Evolutionary conservation across 371 early-diverging fungal species (phyloP), one percentile per base, ranked within the genome.

Genomic region (Fennellomyces sp.): DNA sequence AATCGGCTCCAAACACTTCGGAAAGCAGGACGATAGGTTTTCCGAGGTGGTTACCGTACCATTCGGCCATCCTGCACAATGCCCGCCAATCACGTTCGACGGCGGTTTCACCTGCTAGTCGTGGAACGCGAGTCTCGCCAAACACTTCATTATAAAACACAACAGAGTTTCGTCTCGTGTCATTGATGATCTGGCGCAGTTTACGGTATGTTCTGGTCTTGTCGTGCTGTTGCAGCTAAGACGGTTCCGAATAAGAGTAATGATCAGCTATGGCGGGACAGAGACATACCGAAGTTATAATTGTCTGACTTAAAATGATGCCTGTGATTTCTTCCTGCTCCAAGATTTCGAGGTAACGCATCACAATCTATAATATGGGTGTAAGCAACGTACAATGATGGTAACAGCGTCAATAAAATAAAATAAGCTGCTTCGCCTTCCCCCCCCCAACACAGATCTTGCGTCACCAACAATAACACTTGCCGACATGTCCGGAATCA

Each of bases 111-210:
- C 69, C 64, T 3, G 83, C 81, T 27, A 70, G 39, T 2, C 86
- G 77, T 12, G 66, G 21, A 2, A 76, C 74, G 2, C 64, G 68
- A 0, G 88, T 86, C 0, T 66, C 74, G 8, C 72, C 66, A 54
- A 83, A 89, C 5, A 86, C 70, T 56, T 88, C 88, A 28, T 89
- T 89, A 57, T 88, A 83, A 64, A 89, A 90, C 23, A 90, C 75
- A 4, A 86, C 69, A 6, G 84, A 82, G 15, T 76, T 63, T 15
- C 85, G 72, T 38, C 86, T 61, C 6, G 84, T 70, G 60, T 88
- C 87, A 27, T 76, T 75, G 21, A 78, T 70, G 27, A 88, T 80
- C 29, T 81, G 81, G 23, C 88, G 81, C 12, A 90, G 56, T 52
- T 82, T 82, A 49, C 84, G 84, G 63, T 84, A 84, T 2, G 84